Conservation (phyloP, 345 rosid species). For the Populus simonii region DNA sequence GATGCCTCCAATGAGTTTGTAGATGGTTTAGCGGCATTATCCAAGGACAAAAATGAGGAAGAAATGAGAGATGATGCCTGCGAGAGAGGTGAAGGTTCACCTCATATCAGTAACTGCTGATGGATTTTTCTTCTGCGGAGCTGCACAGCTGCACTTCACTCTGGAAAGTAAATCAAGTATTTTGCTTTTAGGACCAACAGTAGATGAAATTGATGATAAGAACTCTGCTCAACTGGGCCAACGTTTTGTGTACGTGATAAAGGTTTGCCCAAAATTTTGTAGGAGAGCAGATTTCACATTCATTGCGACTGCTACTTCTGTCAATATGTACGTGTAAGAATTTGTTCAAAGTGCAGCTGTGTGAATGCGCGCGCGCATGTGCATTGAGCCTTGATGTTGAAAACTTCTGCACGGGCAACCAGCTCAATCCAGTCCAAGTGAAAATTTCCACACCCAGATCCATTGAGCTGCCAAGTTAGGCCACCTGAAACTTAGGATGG, state of each 20-base stretch:
- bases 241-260: background rate
- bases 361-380: too few species aligned
- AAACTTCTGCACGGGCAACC: too few species aligned
- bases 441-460: too few species aligned
- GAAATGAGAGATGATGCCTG: slow-evolving; percentile 31
- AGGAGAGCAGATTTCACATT: slow-evolving; percentile 7
- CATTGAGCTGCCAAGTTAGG: too few species aligned
- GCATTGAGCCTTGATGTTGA: too few species aligned
- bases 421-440: too few species aligned
- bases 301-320: background rate
- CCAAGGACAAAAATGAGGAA: slow-evolving; percentile 31
- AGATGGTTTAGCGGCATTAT: slow-evolving; percentile 10
- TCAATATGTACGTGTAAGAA: too few species aligned
- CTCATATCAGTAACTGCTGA: slow-evolving; percentile 8
- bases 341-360: too few species aligned
- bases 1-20: slow-evolving; percentile 29
- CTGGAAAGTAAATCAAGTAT: too few species aligned
- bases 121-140: background rate
- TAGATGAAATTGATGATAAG: background rate
- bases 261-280: slow-evolving; percentile 29
- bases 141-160: too few species aligned
- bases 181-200: background rate
- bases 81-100: slow-evolving; percentile 16
- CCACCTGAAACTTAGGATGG: too few species aligned
- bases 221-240: slow-evolving; percentile 25